Evolutionary conservation across 2,329 filamentous ascomycete species (phyloP).

Genomic region (Diplodia scrobiculata): DNA sequence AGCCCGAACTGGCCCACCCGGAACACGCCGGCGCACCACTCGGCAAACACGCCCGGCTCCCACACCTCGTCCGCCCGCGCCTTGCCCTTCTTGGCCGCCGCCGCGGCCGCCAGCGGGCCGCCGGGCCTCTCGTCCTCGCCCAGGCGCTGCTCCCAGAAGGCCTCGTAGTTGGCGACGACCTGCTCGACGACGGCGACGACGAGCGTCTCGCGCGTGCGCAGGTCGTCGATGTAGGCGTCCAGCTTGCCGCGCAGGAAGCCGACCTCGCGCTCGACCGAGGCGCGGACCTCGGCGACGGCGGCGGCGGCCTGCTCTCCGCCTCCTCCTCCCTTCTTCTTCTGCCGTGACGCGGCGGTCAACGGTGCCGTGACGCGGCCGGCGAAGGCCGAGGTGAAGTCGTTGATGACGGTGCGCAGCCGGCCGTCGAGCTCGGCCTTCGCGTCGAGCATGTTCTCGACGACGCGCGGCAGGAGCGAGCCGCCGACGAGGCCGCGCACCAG

Average conservation of each 20-base stretch:
- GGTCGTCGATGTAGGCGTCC: slow-evolving; percentile 65
- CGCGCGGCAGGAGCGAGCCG: slow-evolving; percentile 62
- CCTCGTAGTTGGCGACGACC: slow-evolving; percentile 64
- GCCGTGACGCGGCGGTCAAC: slow-evolving; percentile 37
- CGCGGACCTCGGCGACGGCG: slow-evolving; percentile 48
- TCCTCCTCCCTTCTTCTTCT: slow-evolving; percentile 28
- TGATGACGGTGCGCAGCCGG: slow-evolving; percentile 63
- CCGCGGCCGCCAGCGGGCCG: slow-evolving; percentile 30
- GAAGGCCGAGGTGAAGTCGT: slow-evolving; percentile 64
- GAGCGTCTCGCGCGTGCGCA: slow-evolving; percentile 66
- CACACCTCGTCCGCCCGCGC: slow-evolving; percentile 63
- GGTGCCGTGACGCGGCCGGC: slow-evolving; percentile 59
- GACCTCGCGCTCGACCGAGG: slow-evolving; percentile 60
- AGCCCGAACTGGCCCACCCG: slow-evolving; percentile 53
- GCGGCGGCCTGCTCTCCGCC: slow-evolving; percentile 27
- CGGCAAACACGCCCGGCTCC: slow-evolving; percentile 65
- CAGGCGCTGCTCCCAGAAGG: slow-evolving; percentile 52
- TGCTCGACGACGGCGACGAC: slow-evolving; percentile 67
- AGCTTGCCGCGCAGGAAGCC: slow-evolving; percentile 59
- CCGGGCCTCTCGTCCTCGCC: slow-evolving; percentile 33
- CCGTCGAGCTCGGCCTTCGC: slow-evolving; percentile 69
- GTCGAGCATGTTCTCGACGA: slow-evolving; percentile 72
- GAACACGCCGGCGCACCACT: slow-evolving; percentile 64
- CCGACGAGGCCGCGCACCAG: slow-evolving; percentile 62
- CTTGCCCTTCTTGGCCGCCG: slow-evolving; percentile 54